These are phyloP conservation scores for Lachnellula cervina DNA, from an alignment of 2,329 filamentous ascomycete genomes.

Conservation along the genomic window DNA sequence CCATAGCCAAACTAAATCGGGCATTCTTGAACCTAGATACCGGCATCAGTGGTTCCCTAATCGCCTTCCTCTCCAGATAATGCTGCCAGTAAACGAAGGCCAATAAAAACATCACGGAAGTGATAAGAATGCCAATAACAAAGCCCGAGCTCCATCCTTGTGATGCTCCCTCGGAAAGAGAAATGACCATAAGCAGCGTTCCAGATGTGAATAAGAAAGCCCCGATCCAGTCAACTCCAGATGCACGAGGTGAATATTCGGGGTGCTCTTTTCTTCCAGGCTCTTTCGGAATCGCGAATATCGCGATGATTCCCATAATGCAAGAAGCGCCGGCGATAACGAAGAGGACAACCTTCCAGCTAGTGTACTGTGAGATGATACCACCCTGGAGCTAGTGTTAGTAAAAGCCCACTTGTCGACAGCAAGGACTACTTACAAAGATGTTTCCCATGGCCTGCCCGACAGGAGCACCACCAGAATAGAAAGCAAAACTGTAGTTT, in stretches of 20 bases:
- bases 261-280: constrained; percentile 26
- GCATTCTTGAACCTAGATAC: constrained; percentile 57
- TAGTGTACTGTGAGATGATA: constrained; percentile 57
- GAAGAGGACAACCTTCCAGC: constrained; percentile 66
- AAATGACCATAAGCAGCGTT: constrained; percentile 59
- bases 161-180: constrained; percentile 64
- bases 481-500: constrained; percentile 65
- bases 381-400: constrained; percentile 43
- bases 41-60: constrained; percentile 57
- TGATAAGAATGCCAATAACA: constrained; percentile 44
- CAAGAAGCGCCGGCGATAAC: constrained; percentile 56
- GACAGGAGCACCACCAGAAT: constrained; percentile 59
- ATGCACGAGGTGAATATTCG: constrained; percentile 22
- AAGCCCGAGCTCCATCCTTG: constrained; percentile 62
- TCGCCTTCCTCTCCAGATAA: constrained; percentile 49
- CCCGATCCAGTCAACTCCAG: constrained; percentile 62
- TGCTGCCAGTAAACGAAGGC: constrained; percentile 39
- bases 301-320: constrained; percentile 50
- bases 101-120: constrained; percentile 48
- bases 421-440: constrained; percentile 10
- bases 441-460: constrained; percentile 60
- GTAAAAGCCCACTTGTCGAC: not conserved
- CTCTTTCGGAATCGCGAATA: constrained; percentile 55
- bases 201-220: constrained; percentile 58
- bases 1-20: constrained; percentile 58